These are phyloP conservation scores for Malus orientalis DNA, from an alignment of 306 rosid genomes.

Conservation along the genomic window DNA sequence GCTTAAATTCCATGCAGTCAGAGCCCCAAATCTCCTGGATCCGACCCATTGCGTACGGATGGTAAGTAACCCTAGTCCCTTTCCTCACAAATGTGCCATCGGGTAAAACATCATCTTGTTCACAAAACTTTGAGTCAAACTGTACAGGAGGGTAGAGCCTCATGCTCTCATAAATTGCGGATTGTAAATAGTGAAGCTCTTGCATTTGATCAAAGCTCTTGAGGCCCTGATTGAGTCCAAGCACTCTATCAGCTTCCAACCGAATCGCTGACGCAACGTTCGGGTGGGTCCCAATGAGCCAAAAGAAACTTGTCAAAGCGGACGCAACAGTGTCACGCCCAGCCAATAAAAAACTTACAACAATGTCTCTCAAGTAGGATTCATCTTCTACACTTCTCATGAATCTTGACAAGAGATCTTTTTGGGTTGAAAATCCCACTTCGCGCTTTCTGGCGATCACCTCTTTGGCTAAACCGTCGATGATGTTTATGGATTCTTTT, in stretches of 20 bases:
- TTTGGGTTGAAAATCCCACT: conserved; percentile 27
- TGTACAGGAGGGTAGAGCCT: conserved; percentile 77
- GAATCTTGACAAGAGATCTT: conserved; percentile 67
- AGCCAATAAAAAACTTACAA: conserved; percentile 69
- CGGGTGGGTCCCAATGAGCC: conserved; percentile 50
- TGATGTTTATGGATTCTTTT: conserved; percentile 26
- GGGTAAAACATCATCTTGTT: conserved; percentile 53
- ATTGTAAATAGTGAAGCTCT: conserved; percentile 55
- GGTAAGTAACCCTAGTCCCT: conserved; percentile 87
- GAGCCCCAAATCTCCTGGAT: conserved; percentile 61
- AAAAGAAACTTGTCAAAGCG: conserved; percentile 70
- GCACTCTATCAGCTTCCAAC: conserved; percentile 44
- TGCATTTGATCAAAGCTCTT: conserved; percentile 33
- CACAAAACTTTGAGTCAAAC: conserved; percentile 67
- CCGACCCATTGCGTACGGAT: conserved; percentile 83
- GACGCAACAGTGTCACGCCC: conserved; percentile 87
- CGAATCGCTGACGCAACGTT: conserved; percentile 27
- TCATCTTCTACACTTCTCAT: conserved; percentile 60
- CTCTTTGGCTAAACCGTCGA: conserved; percentile 50
- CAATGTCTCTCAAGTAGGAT: conserved; percentile 51
- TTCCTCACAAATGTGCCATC: conserved; percentile 58
- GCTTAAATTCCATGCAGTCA: conserved; percentile 57
- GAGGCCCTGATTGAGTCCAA: conserved; percentile 21
- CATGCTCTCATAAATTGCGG: conserved; percentile 62
- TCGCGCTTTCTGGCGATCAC: conserved; percentile 50